phyloP scores from a whole-genome alignment of 163 green algal species.

The Coccomyxa subellipsoidea region DNA sequence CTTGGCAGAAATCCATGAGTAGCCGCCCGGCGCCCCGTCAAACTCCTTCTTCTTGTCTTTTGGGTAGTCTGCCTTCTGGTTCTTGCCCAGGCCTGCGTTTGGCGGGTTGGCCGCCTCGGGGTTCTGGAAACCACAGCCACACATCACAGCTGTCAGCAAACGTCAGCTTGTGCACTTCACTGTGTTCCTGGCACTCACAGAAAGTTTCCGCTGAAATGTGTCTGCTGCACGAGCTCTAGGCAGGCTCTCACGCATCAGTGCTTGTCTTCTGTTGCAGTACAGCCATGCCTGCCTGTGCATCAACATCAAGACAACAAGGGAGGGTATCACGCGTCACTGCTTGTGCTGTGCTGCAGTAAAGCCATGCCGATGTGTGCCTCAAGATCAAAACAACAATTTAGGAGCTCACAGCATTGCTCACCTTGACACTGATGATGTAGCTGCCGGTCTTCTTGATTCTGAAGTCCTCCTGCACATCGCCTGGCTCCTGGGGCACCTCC shows the following conservation, averaged over 20 bases:
- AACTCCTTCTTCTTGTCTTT: slow-evolving; percentile 41
- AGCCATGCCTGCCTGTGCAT: too few relatives aligned
- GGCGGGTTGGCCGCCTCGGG: not conserved
- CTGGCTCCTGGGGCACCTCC: slow-evolving; percentile 36
- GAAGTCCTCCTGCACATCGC: slow-evolving; percentile 51
- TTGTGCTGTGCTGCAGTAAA: too few relatives aligned
- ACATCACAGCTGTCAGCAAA: not conserved
- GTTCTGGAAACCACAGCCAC: not conserved
- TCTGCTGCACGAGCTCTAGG: too few relatives aligned
- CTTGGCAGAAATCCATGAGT: slow-evolving; percentile 32
- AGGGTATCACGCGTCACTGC: too few relatives aligned
- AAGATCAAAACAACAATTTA: too few relatives aligned
- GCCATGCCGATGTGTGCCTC: too few relatives aligned
- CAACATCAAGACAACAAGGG: too few relatives aligned
- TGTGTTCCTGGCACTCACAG: not conserved
- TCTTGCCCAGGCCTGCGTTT: slow-evolving; percentile 2
- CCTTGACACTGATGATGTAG: slow-evolving; percentile 37
- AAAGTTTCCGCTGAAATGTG: not conserved
- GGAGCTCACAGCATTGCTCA: too few relatives aligned
- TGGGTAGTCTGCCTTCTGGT: slow-evolving; percentile 39
- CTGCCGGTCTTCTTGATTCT: slow-evolving; percentile 29
- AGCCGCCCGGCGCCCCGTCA: slow-evolving; percentile 6
- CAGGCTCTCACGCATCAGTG: too few relatives aligned
- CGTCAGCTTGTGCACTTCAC: not conserved
- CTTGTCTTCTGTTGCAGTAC: too few relatives aligned